Base-by-base conservation (phyloP, 129 eudicot species). In the Helianthus annuus region DNA sequence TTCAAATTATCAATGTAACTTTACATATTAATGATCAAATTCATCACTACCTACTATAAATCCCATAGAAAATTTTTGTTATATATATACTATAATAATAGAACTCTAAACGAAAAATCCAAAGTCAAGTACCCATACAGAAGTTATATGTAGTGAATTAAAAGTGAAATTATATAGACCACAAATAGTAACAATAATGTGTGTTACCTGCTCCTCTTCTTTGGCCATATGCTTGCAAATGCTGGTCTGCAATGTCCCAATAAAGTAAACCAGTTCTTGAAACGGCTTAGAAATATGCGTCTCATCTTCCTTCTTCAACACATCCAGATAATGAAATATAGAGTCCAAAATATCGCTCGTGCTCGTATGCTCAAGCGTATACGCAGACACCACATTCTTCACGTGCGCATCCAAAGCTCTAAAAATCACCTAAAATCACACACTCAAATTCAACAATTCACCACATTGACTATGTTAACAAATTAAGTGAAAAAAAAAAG, bases 181-280 rank as follows among this genome's bases (percentile, higher is more conserved):
- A 42, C 46, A 42, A 42, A 42, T 42, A 42, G 57, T 52, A 60
- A 61, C 53, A 79, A 74, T 68, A 79, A 74, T 68, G 66, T 16
- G 68, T 34, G 32, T 34, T 81, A 90, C 99, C 99, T 95, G 97
- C 72, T 90, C 79, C 71, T 95, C 97, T 88, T 95, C 97, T 87
- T 95, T 95, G 56, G 86, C 81, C 96, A 95, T 90, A 77, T 95
- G 99, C 77, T 95, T 91, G 74, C 86, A 79, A 15, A 95, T 85
- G 69, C 78, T 79, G 17, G 79, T 54, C 69, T 83, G 85, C 52
- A 91, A 76, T 54, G 96, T 79, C 67, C 94, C 88, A 10, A 86
- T 81, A 59, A 83, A 85, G 81, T 66, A 84, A 0, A 85, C 66
- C 73, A 95, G 94, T 22, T 85, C 85, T 73, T 88, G 91, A 76